Conservation (phyloP, 768 basidiomycete species). For the Punctularia strigosozonata region DNA sequence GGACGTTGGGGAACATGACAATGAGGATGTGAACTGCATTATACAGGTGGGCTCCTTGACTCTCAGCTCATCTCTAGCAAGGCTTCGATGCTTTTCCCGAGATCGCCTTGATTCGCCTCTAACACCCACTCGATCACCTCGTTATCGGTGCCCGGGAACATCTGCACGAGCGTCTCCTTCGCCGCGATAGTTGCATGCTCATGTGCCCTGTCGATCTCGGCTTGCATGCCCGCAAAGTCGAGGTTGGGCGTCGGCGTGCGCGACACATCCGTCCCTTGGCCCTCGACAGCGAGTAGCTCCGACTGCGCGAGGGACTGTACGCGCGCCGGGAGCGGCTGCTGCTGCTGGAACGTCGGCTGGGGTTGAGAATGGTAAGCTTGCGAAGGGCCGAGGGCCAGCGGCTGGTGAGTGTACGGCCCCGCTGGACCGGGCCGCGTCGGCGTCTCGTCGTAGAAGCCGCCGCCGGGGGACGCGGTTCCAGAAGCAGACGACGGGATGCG, state of each 20-base stretch:
- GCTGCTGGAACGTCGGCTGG: too few relatives aligned
- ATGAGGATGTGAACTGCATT: too few relatives aligned
- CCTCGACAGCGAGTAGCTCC: slow-evolving; percentile 13
- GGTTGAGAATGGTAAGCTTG: slow-evolving; percentile 21
- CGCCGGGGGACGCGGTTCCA: slow-evolving; percentile 15
- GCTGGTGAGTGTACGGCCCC: slow-evolving; percentile 34
- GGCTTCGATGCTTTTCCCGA: slow-evolving; percentile 83
- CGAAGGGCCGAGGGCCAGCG: slow-evolving; percentile 38
- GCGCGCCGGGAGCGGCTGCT: slow-evolving; percentile 15
- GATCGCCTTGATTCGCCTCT: slow-evolving; percentile 80
- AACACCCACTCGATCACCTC: slow-evolving; percentile 86
- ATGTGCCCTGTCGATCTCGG: slow-evolving; percentile 69
- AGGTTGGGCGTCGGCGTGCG: slow-evolving; percentile 60
- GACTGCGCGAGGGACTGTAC: slow-evolving; percentile 30
- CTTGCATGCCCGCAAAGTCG: slow-evolving; percentile 59
- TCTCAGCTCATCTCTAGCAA: slow-evolving; percentile 70
- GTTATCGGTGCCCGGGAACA: slow-evolving; percentile 73
- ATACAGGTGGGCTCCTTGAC: too few relatives aligned
- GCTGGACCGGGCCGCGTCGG: slow-evolving; percentile 43
- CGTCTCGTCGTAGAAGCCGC: slow-evolving; percentile 28
- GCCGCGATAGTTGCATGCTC: slow-evolving; percentile 63
- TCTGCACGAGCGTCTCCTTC: slow-evolving; percentile 69
- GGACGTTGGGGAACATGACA: too few relatives aligned
- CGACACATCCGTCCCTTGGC: slow-evolving; percentile 31
- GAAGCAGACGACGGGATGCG: slow-evolving; percentile 31